Evolutionary conservation across 306 rosid species (phyloP).

Genomic region (Prosopis cineraria): DNA sequence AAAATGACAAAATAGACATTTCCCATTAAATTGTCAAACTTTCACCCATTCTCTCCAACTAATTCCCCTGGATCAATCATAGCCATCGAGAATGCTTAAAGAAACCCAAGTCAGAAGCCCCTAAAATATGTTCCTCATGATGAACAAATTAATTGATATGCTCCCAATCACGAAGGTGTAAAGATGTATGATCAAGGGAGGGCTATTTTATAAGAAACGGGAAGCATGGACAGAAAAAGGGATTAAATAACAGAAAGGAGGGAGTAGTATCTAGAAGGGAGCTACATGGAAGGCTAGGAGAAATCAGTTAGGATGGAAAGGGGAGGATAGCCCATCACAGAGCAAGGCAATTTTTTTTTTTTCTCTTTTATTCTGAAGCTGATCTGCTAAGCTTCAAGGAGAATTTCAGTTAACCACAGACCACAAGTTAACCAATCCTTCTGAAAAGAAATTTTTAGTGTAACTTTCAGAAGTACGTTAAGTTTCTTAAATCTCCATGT

Average conservation of each 20-base stretch:
- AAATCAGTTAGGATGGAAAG: neutral
- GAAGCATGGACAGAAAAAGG: neutral
- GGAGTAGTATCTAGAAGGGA: neutral
- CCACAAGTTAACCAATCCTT: neutral
- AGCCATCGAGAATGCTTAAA: neutral
- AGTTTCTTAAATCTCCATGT: neutral
- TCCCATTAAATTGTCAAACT: too few relatives aligned
- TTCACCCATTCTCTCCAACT: neutral
- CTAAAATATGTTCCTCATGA: neutral
- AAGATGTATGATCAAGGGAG: neutral
- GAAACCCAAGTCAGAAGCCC: neutral
- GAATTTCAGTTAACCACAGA: neutral
- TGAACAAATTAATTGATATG: neutral
- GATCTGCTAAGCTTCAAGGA: neutral
- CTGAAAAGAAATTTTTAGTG: slow-evolving; percentile 5
- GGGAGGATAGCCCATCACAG: neutral
- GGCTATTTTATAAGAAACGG: neutral
- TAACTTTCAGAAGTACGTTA: slow-evolving; percentile 3
- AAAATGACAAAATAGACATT: too few relatives aligned
- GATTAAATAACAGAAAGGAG: too few relatives aligned
- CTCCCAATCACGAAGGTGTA: neutral
- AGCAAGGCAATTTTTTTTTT: neutral
- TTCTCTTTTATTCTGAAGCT: neutral
- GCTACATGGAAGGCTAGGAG: neutral
- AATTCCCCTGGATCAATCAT: neutral